Conservation (phyloP, 2,329 filamentous ascomycete genomes). For the Botrytis fabae region DNA sequence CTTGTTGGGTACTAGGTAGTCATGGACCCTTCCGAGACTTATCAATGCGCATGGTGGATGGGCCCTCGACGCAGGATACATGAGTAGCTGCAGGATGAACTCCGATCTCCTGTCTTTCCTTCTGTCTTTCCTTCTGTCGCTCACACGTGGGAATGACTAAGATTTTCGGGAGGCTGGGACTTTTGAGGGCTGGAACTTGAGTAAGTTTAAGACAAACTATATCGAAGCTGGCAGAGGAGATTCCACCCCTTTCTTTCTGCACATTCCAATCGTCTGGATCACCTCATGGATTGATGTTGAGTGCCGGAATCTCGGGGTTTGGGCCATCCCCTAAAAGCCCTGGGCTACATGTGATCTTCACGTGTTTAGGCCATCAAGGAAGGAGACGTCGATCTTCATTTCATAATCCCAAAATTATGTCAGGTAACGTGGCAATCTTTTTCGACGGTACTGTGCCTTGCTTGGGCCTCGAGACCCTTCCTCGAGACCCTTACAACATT, state of each 20-base stretch:
- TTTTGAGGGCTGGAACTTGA: slow-evolving; percentile 12
- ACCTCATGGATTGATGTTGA: slow-evolving; percentile 5
- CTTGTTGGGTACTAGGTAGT: slow-evolving; percentile 12
- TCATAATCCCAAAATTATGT: background rate
- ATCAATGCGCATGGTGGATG: slow-evolving; percentile 10
- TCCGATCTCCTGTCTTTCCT: slow-evolving; percentile 11
- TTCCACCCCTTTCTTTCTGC: slow-evolving; percentile 14
- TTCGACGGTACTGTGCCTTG: background rate
- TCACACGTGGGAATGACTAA: slow-evolving; percentile 23
- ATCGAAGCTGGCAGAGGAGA: background rate
- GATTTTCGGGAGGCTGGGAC: background rate
- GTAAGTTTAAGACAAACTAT: slow-evolving; percentile 16
- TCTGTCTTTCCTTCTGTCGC: slow-evolving; percentile 4
- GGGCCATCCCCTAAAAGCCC: background rate
- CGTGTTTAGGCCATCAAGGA: background rate
- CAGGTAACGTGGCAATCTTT: background rate
- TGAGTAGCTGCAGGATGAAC: background rate
- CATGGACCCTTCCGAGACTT: slow-evolving; percentile 5
- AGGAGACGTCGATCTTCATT: slow-evolving; percentile 13
- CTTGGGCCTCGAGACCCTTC: background rate
- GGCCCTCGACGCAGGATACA: background rate
- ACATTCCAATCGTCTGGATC: slow-evolving; percentile 12
- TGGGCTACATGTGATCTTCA: slow-evolving; percentile 2
- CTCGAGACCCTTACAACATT: background rate
- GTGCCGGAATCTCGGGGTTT: slow-evolving; percentile 3